Evolutionary conservation across 176 grass and related monocot species (phyloP).

Genomic region (Ensete ventricosum): DNA sequence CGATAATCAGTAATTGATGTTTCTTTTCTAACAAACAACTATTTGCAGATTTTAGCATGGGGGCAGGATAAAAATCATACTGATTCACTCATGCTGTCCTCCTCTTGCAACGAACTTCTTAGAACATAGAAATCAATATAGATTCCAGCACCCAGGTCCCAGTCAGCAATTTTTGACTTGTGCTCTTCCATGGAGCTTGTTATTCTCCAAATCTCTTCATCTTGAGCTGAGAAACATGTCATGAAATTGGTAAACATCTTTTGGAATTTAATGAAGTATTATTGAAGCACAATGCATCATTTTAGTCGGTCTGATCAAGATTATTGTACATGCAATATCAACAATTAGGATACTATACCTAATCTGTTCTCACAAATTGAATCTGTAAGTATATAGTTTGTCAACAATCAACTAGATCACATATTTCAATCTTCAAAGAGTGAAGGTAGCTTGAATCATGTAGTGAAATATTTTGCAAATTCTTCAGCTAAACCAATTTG

Average conservation of each 20-base stretch:
- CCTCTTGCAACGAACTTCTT: constrained; percentile 56
- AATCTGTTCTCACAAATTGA: background rate
- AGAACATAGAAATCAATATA: constrained; percentile 73
- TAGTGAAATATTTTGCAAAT: background rate
- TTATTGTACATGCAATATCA: background rate
- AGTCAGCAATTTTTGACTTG: constrained; percentile 84
- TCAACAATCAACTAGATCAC: background rate
- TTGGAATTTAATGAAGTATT: background rate
- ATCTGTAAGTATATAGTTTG: background rate
- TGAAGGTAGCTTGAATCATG: background rate
- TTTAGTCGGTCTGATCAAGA: background rate
- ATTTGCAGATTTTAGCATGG: background rate
- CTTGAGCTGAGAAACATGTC: constrained; percentile 35
- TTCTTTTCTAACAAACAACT: background rate
- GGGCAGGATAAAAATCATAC: constrained; percentile 25
- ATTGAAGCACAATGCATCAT: background rate
- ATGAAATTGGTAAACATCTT: constrained; percentile 3
- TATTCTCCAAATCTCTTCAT: constrained; percentile 78
- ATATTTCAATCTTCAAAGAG: background rate
- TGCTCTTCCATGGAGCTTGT: constrained; percentile 63
- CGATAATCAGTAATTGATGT: background rate
- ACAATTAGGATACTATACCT: background rate
- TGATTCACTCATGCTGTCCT: constrained; percentile 45
- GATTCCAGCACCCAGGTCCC: constrained; percentile 84
- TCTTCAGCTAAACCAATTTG: no score